Evolutionary conservation across 2,329 filamentous ascomycete species (phyloP).

Genomic region (Colletotrichum plurivorum): DNA sequence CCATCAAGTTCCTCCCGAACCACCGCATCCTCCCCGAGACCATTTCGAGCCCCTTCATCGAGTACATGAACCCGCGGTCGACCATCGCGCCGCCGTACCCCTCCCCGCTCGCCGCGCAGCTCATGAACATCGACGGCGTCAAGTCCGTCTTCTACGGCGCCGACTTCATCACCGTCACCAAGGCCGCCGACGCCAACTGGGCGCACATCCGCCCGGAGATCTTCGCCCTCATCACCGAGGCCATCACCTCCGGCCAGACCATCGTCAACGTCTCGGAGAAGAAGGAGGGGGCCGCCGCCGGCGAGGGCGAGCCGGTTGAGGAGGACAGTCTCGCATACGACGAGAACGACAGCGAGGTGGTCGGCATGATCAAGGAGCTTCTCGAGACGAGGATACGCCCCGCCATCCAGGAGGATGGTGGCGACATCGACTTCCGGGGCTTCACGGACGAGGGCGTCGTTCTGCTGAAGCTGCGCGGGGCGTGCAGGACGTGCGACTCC

Average conservation of each 20-base stretch:
- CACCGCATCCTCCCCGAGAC: constrained; percentile 84
- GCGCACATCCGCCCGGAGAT: constrained; percentile 95
- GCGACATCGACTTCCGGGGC: constrained; percentile 95
- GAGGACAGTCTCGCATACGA: constrained; percentile 85
- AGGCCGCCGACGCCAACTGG: constrained; percentile 90
- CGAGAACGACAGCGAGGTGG: constrained; percentile 92
- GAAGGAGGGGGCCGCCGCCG: constrained; percentile 59
- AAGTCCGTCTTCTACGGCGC: constrained; percentile 93
- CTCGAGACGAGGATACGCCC: constrained; percentile 95
- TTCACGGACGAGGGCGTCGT: constrained; percentile 86
- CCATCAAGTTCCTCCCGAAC: constrained; percentile 96
- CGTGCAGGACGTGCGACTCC: constrained; percentile 95
- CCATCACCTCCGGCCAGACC: constrained; percentile 84
- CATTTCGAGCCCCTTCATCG: constrained; percentile 83
- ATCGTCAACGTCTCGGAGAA: constrained; percentile 82
- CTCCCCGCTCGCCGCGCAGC: constrained; percentile 89
- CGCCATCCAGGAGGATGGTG: constrained; percentile 96
- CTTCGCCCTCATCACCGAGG: constrained; percentile 94
- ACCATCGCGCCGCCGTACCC: constrained; percentile 91
- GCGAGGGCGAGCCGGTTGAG: constrained; percentile 63
- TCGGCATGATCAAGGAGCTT: constrained; percentile 98
- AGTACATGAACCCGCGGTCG: constrained; percentile 90
- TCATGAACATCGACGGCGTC: constrained; percentile 96
- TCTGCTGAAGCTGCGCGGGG: constrained; percentile 88
- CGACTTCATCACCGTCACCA: constrained; percentile 98